Evolutionary conservation across 441 rosid genomes (phyloP), one percentile per base, ranked within the genome.

Genomic region (Gossypium aridum): DNA sequence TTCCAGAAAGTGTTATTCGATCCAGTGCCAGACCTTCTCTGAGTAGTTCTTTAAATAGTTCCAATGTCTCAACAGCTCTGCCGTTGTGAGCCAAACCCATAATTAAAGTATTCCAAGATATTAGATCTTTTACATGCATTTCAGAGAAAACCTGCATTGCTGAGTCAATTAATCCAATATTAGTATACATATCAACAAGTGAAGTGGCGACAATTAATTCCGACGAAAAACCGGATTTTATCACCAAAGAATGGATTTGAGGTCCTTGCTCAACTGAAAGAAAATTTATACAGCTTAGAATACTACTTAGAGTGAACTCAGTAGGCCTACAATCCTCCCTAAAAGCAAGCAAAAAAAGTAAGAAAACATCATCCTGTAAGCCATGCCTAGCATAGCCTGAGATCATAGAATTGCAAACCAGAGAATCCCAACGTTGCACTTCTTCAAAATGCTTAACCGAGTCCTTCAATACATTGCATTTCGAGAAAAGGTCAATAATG

Each of bases 391-490:
- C 82, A 82, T 84, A 87, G 77, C 92, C 82, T 57, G 91, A 81
- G 26, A 93, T 82, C 90, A 93, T 82, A 31, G 92, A 87, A 75
- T 83, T 87, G 75, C 83, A 83, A 61, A 81, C 65, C 20, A 84
- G 83, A 23, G 84, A 83, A 79, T 91, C 90, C 88, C 89, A 83
- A 34, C 57, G 79, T 71, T 78, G 76, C 28, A 82, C 74, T 63
- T 90, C 81, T 34, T 71, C 76, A 71, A 91, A 91, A 79, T 88
- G 77, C 79, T 63, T 80, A 76, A 90, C 80, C 2, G 98, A 85
- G 77, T 87, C 87, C 78, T 80, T 85, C 85, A 91, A 86, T 88
- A 90, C 88, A 89, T 88, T 82, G 89, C 96, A 89, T 83, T 89
- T 86, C 26, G 97, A 89, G 82, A 90, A 92, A 77, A 90, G 80